Base-by-base conservation (phyloP, 768 basidiomycete species). In the Leccinum boreale region DNA sequence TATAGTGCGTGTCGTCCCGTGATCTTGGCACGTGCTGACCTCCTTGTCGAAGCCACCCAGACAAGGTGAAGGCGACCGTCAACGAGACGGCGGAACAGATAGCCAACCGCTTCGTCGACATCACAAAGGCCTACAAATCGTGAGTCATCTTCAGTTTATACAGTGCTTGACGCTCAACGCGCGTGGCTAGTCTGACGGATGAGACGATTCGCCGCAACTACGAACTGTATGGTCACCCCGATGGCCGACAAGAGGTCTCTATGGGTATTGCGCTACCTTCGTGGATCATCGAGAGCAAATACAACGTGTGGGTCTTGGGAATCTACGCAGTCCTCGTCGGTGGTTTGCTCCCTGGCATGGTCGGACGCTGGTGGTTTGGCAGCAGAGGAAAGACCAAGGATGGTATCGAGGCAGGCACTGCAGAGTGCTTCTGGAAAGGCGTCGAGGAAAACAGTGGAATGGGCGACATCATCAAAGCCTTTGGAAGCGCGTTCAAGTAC, bases 51-150 rank as follows among this genome's bases (percentile, higher is more conserved):
- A 98, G 95, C 72, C 97, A 98, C 71, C 97, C 97, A 0, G 97
- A 99, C 79, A 98, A 98, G 77, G 92, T 95, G 60, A 88, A 85
- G 67, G 82, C 90, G 10, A 81, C 85, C 0, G 83, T 79, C 3
- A 94, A 97, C 67, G 78, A 93, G 63, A 98, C 95, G 0, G 78
- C 87, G 39, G 96, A 98, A 68, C 82, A 85, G 6, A 94, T 93
- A 31, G 90, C 90, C 63, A 81, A 86, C 53, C 85, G 85, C 58
- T 99, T 97, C 72, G 92, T 98, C 21, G 84, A 92, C 21, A 78
- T 99, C 39, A 98, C 97, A 8, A 99, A 98, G 72, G 97, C 97
- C 4, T 99, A 99, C 77, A 99, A 99, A 79, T 76, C 96, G 85
- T 92, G 49, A 29, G 49, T 31, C 5, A 2, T 28, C 21, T 28